These are phyloP conservation scores for Rhodotorula sp. DNA, from an alignment of 1,284 basidiomycete species.

Conservation along the genomic window DNA sequence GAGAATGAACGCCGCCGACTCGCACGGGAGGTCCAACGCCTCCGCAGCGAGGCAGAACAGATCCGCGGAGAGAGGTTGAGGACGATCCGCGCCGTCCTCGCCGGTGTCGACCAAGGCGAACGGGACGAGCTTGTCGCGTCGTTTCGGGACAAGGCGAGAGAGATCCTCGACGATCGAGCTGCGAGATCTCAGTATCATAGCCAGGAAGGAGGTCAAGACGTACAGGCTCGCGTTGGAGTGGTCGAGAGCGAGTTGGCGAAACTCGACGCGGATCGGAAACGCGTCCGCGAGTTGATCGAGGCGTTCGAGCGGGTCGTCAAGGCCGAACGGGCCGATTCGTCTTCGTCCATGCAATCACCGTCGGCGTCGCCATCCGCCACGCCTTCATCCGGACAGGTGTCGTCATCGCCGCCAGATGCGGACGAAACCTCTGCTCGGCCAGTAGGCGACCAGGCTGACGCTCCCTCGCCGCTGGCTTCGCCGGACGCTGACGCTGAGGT, in stretches of 20 bases:
- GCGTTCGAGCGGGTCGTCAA: not conserved
- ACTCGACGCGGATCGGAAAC: not conserved
- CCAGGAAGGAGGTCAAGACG: too few species aligned
- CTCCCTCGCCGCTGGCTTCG: too few species aligned
- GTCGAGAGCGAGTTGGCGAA: not conserved
- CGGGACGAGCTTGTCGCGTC: not conserved
- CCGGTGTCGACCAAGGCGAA: not conserved
- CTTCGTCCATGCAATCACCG: too few species aligned
- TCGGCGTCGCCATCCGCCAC: too few species aligned
- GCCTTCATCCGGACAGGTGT: too few species aligned
- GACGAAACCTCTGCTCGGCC: too few species aligned
- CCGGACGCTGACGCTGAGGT: too few species aligned
- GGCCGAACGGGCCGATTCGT: too few species aligned
- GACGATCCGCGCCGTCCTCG: slow-evolving; percentile 6
- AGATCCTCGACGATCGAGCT: not conserved
- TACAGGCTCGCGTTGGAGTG: not conserved
- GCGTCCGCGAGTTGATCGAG: not conserved
- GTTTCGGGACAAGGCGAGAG: slow-evolving; percentile 1
- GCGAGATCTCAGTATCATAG: too few species aligned
- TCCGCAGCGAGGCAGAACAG: slow-evolving; percentile 20
- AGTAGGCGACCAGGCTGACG: too few species aligned
- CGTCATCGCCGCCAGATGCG: too few species aligned
- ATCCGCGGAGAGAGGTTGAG: slow-evolving; percentile 12
- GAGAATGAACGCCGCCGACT: slow-evolving; percentile 17
- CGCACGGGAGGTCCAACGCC: slow-evolving; percentile 11